Base-by-base conservation (phyloP, 352 stramenopile genomes). In the Phytophthora parvispora region DNA sequence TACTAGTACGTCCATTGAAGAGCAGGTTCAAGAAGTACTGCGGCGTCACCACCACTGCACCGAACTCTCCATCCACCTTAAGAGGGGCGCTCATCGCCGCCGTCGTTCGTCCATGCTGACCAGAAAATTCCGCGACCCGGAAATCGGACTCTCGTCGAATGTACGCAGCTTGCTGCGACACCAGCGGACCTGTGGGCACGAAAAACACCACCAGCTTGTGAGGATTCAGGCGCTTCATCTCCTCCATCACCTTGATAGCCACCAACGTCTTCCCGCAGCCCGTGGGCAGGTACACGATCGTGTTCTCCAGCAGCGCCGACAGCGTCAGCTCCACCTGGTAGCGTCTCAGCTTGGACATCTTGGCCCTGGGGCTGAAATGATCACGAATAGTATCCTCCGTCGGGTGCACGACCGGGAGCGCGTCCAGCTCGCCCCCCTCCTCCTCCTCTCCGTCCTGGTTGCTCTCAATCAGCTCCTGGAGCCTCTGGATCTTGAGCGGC, bases 181-280 rank as follows among this genome's bases (percentile, higher is more conserved):
- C 87, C 7, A 94, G 69, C 28, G 87, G 87, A 0, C 80, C 81
- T 6, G 87, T 95, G 1, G 86, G 87, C 6, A 95, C 86, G 36
- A 95, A 86, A 51, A 95, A 86, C 2, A 87, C 84, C 15, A 83
- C 76, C 25, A 91, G 69, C 24, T 75, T 79, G 4, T 67, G 32
- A 3, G 83, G 78, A 54, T 95, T 95, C 6, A 93, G 54, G 0
- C 63, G 54, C 60, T 82, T 89, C 55, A 95, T 77, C 32, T 86
- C 74, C 36, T 91, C 77, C 29, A 93, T 81, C 20, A 91, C 83
- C 45, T 90, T 92, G 22, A 94, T 89, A 1, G 86, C 86, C 36
- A 93, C 77, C 22, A 94, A 64, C 3, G 87, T 95, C 67, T 95
- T 95, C 4, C 87, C 86, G 38, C 83, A 87, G 75, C 87, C 87